Percentiles rank a stretch among this genome's conserved stretches.
phyloP scores from a whole-genome alignment of 106 monocot species.

The Platanthera guangdongensis region DNA sequence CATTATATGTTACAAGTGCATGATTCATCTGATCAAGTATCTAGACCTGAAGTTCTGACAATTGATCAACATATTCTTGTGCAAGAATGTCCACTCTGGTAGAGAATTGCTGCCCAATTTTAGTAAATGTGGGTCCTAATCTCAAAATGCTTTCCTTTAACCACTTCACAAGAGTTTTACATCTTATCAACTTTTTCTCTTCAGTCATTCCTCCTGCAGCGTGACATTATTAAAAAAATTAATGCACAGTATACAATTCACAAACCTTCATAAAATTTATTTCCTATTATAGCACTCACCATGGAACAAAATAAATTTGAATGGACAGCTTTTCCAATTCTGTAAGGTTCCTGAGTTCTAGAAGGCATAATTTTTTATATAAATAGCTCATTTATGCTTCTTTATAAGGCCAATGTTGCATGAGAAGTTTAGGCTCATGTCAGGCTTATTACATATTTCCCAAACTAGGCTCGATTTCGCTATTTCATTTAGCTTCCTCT shows the following conservation, averaged over 20 bases:
- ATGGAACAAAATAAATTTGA: too few relatives aligned
- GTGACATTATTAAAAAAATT: constrained; percentile 3
- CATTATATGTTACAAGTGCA: constrained; percentile 16
- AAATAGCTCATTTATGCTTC: too few relatives aligned
- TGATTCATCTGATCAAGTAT: constrained; percentile 10
- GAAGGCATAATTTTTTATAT: too few relatives aligned
- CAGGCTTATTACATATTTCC: too few relatives aligned
- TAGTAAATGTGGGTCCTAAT: constrained; percentile 96
- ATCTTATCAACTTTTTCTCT: constrained; percentile 61
- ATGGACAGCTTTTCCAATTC: too few relatives aligned
- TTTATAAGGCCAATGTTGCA: too few relatives aligned
- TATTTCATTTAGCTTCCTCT: too few relatives aligned
- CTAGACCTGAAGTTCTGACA: constrained; percentile 95
- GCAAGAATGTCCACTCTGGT: constrained; percentile 98
- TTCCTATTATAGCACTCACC: background rate
- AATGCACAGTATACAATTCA: background rate
- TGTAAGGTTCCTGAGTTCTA: too few relatives aligned
- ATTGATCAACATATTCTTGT: constrained; percentile 96
- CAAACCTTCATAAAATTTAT: background rate
- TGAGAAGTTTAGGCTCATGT: too few relatives aligned
- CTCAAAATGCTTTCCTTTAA: constrained; percentile 95
- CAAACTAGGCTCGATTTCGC: too few relatives aligned
- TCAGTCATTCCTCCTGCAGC: constrained; percentile 94
- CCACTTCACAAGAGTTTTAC: constrained; percentile 90
- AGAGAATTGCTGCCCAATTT: constrained; percentile 97